These are phyloP conservation scores for Crataegus laevigata DNA, from an alignment of 306 rosid species.

Conservation along the genomic window DNA sequence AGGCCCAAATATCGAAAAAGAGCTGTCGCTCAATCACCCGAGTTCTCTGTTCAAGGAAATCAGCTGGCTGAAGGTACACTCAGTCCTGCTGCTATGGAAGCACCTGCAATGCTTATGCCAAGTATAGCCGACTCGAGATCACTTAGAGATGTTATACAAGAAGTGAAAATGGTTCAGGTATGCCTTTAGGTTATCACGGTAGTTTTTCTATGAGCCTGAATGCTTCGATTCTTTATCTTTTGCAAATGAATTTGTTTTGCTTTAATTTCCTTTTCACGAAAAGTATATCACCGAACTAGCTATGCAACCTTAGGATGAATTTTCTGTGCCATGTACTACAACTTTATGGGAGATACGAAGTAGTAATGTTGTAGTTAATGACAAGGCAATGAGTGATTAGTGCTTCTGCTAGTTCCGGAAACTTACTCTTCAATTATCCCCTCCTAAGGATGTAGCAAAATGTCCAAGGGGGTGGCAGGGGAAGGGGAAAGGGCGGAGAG, in stretches of 20 bases:
- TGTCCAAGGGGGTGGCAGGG: not conserved
- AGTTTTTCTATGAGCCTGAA: not conserved
- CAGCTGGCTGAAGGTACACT: slow-evolving; percentile 23
- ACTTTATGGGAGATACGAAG: not conserved
- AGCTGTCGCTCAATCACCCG: slow-evolving; percentile 38
- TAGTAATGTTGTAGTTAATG: not conserved
- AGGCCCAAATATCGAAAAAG: slow-evolving; percentile 83
- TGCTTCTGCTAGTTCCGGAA: not conserved
- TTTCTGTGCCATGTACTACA: not conserved
- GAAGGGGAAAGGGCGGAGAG: not conserved
- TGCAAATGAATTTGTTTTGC: not conserved
- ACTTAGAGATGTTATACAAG: slow-evolving; percentile 66
- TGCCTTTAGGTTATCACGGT: not conserved
- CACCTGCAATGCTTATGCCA: slow-evolving; percentile 82
- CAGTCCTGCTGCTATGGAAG: slow-evolving; percentile 37
- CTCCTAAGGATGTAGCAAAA: not conserved
- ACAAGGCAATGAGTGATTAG: not conserved
- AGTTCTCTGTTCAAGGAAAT: slow-evolving; percentile 39
- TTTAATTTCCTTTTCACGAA: not conserved
- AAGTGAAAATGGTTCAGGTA: slow-evolving; percentile 89
- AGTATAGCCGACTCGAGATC: slow-evolving; percentile 57
- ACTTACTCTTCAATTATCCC: not conserved
- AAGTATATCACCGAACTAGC: not conserved
- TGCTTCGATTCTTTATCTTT: not conserved
- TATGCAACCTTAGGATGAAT: not conserved